phyloP scores from a whole-genome alignment of 768 basidiomycete species.

The Thelephora aurantiotincta region DNA sequence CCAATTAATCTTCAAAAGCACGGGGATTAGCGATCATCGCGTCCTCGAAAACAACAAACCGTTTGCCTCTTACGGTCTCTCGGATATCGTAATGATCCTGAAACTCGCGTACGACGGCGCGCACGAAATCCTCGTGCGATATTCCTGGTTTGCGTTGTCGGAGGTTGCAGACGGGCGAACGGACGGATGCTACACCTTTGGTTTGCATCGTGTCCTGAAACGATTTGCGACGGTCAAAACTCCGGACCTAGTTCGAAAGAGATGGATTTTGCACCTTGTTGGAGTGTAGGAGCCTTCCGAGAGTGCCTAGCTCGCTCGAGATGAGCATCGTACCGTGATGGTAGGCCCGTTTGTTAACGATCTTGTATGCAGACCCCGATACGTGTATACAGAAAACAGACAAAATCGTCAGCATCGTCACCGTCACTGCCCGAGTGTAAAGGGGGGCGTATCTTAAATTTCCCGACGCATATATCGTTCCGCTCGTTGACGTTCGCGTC shows the following conservation, averaged over 20 bases:
- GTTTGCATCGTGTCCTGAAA: conserved; percentile 64
- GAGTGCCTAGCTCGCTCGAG: conserved; percentile 53
- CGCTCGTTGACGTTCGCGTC: conserved; percentile 74
- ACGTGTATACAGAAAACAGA: conserved; percentile 36
- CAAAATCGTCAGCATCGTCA: conserved; percentile 8
- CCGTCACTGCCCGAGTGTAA: conserved; percentile 2
- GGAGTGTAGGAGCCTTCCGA: conserved; percentile 59
- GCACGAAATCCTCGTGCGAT: conserved; percentile 57
- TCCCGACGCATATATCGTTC: conserved; percentile 80
- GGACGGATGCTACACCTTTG: conserved; percentile 80
- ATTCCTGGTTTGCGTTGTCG: conserved; percentile 32
- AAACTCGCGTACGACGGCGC: conserved; percentile 60
- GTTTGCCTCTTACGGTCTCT: conserved; percentile 17
- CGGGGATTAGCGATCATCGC: too few species aligned
- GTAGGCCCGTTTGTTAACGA: conserved; percentile 80
- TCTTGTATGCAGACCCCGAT: conserved; percentile 96
- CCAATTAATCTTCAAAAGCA: conserved; percentile 7
- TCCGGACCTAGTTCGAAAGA: not conserved
- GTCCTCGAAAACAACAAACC: not conserved
- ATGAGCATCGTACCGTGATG: conserved; percentile 99
- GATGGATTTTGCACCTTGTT: conserved; percentile 37
- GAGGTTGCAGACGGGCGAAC: conserved; percentile 86
- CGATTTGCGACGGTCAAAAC: not conserved
- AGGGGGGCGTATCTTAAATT: conserved; percentile 68
- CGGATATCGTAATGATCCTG: conserved; percentile 33